These are phyloP conservation scores for Paramecium caudatum DNA, from an alignment of 73 alveolate genomes.

Conservation along the genomic window DNA sequence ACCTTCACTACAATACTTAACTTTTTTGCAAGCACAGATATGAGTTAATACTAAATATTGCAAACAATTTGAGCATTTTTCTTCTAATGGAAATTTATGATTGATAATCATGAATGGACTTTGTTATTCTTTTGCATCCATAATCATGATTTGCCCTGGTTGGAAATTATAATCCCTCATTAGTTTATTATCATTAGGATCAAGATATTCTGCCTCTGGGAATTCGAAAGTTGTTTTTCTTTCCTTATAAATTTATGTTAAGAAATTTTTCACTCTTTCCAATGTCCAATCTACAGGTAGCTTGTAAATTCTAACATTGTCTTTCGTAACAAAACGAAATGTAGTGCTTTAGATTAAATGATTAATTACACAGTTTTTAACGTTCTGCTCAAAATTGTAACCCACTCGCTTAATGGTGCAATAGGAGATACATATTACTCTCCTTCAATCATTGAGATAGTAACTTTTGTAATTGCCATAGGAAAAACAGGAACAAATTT, in stretches of 20 bases:
- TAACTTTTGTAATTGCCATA: not conserved
- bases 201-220: slow-evolving; percentile 19
- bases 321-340: not conserved
- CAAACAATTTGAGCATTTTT: slow-evolving; percentile 33
- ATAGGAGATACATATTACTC: slow-evolving; percentile 9
- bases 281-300: not conserved
- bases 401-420: not conserved
- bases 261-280: not conserved
- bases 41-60: not conserved
- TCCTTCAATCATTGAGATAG: slow-evolving; percentile 9
- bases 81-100: not conserved
- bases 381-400: slow-evolving; percentile 1
- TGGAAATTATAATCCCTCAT: not conserved
- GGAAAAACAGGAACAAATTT: slow-evolving; percentile 41
- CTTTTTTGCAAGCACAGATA: slow-evolving; percentile 52
- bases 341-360: too few species aligned
- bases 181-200: not conserved
- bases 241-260: not conserved
- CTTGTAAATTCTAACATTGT: not conserved
- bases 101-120: not conserved
- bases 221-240: not conserved
- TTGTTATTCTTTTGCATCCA: slow-evolving; percentile 32
- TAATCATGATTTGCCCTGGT: not conserved
- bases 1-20: slow-evolving; percentile 12
- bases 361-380: slow-evolving; percentile 63